Evolutionary conservation across 331 rosid species (phyloP).

Genomic region (Quercus lobata): DNA sequence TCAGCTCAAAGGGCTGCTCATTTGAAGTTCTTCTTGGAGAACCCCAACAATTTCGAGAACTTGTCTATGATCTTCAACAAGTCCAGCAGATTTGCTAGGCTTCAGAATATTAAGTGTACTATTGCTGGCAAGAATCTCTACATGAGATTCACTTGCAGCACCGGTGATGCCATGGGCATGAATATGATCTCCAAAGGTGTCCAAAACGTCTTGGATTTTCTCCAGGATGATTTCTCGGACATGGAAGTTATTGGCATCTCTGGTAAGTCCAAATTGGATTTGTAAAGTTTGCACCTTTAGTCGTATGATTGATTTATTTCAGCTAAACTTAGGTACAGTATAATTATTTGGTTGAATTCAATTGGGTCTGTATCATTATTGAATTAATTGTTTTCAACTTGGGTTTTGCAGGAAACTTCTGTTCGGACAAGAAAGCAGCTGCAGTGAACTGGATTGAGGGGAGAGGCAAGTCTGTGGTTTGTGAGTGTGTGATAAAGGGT

Average conservation of each 20-base stretch:
- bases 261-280: constrained; percentile 20
- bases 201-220: constrained; percentile 53
- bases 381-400: neutral
- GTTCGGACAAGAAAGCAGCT: constrained; percentile 76
- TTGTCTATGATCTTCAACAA: constrained; percentile 53
- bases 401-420: constrained; percentile 50
- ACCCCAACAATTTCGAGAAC: constrained; percentile 52
- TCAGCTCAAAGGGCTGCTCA: constrained; percentile 50
- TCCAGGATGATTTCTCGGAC: constrained; percentile 52
- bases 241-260: constrained; percentile 77
- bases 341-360: too few relatives aligned
- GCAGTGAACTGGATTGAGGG: constrained; percentile 81
- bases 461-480: constrained; percentile 65
- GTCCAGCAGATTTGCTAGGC: constrained; percentile 63
- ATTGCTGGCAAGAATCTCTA: constrained; percentile 61
- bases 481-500: constrained; percentile 55
- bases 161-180: constrained; percentile 89
- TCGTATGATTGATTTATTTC: too few relatives aligned
- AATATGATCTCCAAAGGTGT: constrained; percentile 84
- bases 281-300: too few relatives aligned
- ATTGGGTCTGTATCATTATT: too few relatives aligned
- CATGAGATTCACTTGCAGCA: constrained; percentile 56
- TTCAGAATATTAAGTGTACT: constrained; percentile 33
- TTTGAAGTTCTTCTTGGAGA: constrained; percentile 58
- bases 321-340: too few relatives aligned